Conservation (phyloP, 768 basidiomycete species). For the Calocybe cyanea region DNA sequence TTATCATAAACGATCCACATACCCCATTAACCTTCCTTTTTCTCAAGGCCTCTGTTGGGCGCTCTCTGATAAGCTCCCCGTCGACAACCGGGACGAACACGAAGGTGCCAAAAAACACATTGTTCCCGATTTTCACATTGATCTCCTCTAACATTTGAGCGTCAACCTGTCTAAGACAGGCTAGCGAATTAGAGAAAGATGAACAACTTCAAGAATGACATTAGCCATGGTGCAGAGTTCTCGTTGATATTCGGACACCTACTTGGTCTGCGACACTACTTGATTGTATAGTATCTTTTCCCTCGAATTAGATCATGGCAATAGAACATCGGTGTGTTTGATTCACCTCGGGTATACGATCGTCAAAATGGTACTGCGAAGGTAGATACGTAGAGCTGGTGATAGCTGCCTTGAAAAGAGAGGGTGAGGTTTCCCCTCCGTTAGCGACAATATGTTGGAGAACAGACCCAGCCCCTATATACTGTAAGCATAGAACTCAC, state of each 20-base stretch:
- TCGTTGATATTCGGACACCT: background rate
- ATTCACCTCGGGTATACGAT: constrained; percentile 35
- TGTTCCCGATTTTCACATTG: constrained; percentile 26
- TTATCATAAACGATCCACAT: too few species aligned
- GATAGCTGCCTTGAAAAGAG: constrained; percentile 41
- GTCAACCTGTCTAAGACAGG: constrained; percentile 37
- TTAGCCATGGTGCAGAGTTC: background rate
- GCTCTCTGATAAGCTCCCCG: constrained; percentile 37
- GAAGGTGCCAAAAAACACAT: constrained; percentile 35
- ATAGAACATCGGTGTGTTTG: background rate
- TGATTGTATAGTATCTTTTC: constrained; percentile 28
- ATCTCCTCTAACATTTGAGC: constrained; percentile 25
- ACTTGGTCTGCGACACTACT: constrained; percentile 34
- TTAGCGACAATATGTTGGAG: constrained; percentile 46
- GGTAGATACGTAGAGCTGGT: constrained; percentile 44
- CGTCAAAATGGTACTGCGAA: constrained; percentile 42
- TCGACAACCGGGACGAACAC: constrained; percentile 44
- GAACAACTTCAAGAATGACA: constrained; percentile 28
- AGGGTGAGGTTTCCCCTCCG: constrained; percentile 39
- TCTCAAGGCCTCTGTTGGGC: constrained; percentile 34
- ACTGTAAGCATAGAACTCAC: background rate
- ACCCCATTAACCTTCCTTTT: constrained; percentile 41
- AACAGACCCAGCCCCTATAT: constrained; percentile 43
- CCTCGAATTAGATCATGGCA: background rate
- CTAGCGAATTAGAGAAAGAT: constrained; percentile 26